Conservation (phyloP, 1,139 yeast species). For the Zygosaccharomyces sapae region DNA sequence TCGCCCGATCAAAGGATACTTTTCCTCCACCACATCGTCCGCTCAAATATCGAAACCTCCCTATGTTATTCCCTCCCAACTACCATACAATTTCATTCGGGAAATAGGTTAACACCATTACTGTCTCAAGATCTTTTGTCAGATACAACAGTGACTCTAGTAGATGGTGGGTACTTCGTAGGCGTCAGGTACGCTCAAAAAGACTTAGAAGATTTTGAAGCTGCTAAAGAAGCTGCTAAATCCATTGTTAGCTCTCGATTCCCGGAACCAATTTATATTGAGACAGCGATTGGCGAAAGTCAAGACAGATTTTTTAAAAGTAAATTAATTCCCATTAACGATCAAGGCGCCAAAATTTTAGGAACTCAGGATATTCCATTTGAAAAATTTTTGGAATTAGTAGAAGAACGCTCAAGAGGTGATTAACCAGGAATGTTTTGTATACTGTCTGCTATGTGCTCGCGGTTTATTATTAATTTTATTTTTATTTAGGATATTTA, state of each 20-base stretch:
- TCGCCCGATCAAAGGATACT: slow-evolving; percentile 22
- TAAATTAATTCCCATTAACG: slow-evolving; percentile 13
- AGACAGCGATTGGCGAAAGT: slow-evolving; percentile 15
- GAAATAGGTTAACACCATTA: neutral
- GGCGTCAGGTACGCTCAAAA: slow-evolving; percentile 15
- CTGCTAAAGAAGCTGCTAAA: slow-evolving; percentile 7
- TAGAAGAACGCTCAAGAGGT: slow-evolving; percentile 1
- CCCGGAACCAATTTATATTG: slow-evolving; percentile 14
- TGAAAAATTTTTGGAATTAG: slow-evolving; percentile 7
- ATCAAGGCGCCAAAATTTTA: slow-evolving; percentile 6
- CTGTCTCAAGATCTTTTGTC: slow-evolving; percentile 8
- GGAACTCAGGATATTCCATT: slow-evolving; percentile 18
- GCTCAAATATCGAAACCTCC: slow-evolving; percentile 5
- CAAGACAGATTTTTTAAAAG: slow-evolving; percentile 21
- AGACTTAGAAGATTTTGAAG: neutral
- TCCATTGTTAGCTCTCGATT: slow-evolving; percentile 3
- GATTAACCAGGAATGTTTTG: neutral
- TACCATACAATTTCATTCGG: slow-evolving; percentile 7
- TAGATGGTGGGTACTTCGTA: slow-evolving; percentile 20
- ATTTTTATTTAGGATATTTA: neutral
- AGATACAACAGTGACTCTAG: slow-evolving; percentile 9
- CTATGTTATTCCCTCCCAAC: slow-evolving; percentile 13
- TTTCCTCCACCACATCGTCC: slow-evolving; percentile 11
- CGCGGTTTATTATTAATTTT: neutral
- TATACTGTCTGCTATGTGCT: neutral